Conservation (phyloP, 177 flowering plant genomes). For the Telopea speciosissima region DNA sequence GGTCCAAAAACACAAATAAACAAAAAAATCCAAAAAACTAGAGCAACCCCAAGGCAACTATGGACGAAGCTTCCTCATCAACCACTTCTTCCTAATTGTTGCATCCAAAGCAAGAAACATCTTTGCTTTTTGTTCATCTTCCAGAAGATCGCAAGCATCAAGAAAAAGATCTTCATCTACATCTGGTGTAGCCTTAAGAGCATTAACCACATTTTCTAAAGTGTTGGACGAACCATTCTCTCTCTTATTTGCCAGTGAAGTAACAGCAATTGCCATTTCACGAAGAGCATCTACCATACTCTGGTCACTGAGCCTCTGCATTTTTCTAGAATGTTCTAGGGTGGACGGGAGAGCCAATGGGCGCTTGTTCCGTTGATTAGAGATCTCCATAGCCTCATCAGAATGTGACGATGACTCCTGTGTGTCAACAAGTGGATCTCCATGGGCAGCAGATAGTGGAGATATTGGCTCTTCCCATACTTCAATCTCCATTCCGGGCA, state of each 20-base stretch:
- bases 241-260: conserved; percentile 7
- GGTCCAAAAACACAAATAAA: too few species aligned
- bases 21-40: too few species aligned
- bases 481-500: background rate
- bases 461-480: background rate
- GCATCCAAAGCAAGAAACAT: conserved; percentile 7
- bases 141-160: conserved; percentile 10
- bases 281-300: conserved; percentile 8
- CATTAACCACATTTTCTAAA: conserved; percentile 4
- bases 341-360: background rate
- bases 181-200: conserved; percentile 6
- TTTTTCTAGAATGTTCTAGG: conserved; percentile 1
- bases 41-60: background rate
- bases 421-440: conserved; percentile 1
- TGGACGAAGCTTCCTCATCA: conserved; percentile 7
- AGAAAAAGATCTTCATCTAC: conserved; percentile 8
- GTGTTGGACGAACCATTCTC: background rate
- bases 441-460: background rate
- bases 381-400: conserved; percentile 1
- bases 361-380: conserved; percentile 5
- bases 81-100: conserved; percentile 5
- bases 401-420: conserved; percentile 7
- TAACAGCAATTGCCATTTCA: conserved; percentile 9
- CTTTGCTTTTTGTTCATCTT: conserved; percentile 9
- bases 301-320: conserved; percentile 1